Conservation (phyloP, 176 grass and related monocot genomes). For the Hordeum marinum region DNA sequence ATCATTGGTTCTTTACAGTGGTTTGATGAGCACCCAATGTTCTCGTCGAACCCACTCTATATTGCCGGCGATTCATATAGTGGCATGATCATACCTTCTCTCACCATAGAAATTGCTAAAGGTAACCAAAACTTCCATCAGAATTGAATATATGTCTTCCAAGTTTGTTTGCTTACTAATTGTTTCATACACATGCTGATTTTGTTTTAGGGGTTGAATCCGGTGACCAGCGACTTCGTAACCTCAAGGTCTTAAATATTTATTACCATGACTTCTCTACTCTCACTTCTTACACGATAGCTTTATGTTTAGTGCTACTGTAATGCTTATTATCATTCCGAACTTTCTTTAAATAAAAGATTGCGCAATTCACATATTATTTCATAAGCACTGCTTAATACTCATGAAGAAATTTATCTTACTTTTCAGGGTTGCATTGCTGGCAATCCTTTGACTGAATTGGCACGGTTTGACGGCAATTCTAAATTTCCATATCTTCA, state of each 20-base stretch:
- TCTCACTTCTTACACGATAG: not conserved
- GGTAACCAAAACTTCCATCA: slow-evolving; percentile 11
- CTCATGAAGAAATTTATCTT: not conserved
- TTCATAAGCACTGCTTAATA: not conserved
- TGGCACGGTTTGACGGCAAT: slow-evolving; percentile 11
- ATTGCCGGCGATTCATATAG: slow-evolving; percentile 65
- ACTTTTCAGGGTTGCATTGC: slow-evolving; percentile 29
- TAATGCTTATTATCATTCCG: not conserved
- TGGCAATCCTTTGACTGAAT: slow-evolving; percentile 36
- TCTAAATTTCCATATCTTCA: slow-evolving; percentile 29
- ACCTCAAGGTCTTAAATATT: slow-evolving; percentile 5
- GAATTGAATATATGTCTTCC: not conserved
- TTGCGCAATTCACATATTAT: not conserved
- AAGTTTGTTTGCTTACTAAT: not conserved
- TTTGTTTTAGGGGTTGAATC: not conserved
- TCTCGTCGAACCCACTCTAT: slow-evolving; percentile 52
- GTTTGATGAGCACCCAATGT: slow-evolving; percentile 49
- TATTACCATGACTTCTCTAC: not conserved
- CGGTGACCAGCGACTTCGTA: not conserved
- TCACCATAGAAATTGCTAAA: slow-evolving; percentile 36
- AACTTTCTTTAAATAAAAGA: too few species aligned
- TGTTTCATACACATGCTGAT: not conserved
- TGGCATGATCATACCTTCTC: slow-evolving; percentile 49
- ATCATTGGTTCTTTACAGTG: slow-evolving; percentile 20
- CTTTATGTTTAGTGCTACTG: not conserved